These are phyloP conservation scores for Phytopythium sindhum DNA, from an alignment of 352 stramenopile genomes.

Conservation along the genomic window DNA sequence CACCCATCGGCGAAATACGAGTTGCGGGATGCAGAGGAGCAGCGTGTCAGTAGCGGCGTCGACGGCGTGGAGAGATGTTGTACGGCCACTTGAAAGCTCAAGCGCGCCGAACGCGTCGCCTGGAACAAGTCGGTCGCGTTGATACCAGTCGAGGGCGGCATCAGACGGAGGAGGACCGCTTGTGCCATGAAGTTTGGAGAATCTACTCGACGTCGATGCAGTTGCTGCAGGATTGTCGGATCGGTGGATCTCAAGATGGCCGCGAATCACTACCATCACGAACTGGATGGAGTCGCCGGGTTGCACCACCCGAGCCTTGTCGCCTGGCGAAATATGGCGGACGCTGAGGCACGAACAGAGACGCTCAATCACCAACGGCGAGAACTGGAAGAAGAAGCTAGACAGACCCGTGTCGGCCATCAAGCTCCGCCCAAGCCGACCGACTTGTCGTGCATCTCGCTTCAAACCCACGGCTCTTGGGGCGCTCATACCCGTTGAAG, in stretches of 20 bases:
- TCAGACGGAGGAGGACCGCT: neutral
- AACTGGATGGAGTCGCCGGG: constrained; percentile 20
- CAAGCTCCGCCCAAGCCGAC: constrained; percentile 26
- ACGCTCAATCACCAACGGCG: constrained; percentile 48
- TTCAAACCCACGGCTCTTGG: neutral
- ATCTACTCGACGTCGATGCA: neutral
- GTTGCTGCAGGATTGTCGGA: neutral
- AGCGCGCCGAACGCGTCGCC: constrained; percentile 34
- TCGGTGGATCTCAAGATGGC: constrained; percentile 13
- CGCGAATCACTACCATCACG: constrained; percentile 35
- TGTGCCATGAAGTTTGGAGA: neutral
- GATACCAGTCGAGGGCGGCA: neutral
- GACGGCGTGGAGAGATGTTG: constrained; percentile 9
- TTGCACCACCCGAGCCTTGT: constrained; percentile 13
- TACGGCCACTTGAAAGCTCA: constrained; percentile 17
- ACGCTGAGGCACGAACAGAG: constrained; percentile 44
- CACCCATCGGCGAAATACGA: constrained; percentile 46
- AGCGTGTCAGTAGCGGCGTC: constrained; percentile 31
- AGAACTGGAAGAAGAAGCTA: constrained; percentile 55
- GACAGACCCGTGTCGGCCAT: constrained; percentile 24
- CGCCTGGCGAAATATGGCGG: constrained; percentile 12
- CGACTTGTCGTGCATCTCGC: constrained; percentile 17
- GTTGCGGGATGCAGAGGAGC: constrained; percentile 30
- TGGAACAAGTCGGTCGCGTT: constrained; percentile 20
- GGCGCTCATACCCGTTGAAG: neutral